Evolutionary conservation across 2,329 filamentous ascomycete genomes (phyloP), one percentile per base, ranked within the genome.

Genomic region (Didymella sp.): DNA sequence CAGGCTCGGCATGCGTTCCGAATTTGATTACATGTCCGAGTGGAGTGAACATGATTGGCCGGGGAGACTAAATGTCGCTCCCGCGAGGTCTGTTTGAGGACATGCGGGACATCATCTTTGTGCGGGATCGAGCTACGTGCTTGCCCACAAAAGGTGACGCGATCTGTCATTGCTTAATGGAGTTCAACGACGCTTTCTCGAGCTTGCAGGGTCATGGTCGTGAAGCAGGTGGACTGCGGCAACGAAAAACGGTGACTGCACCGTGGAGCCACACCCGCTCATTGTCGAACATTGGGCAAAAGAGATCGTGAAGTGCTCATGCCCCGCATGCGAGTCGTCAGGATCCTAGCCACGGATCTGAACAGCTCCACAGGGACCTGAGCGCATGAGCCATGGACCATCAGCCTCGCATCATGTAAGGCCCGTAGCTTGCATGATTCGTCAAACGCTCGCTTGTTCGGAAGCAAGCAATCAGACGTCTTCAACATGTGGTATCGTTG

Each of bases 341-440:
- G 37, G 35, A 56, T 51, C 47, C 47, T 47, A 35, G 42, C 48
- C 21, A 56, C 51, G 27, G 53, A 51, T 56, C 47, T 50, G n/a
- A 25, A 33, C 30, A 43, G 13, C 24, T 56, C 47, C 21, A 37
- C 47, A 51, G 33, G 42, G 41, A 50, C 41, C 41, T 40, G 41
- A 24, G 21, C 33, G 53, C 37, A 50, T 22, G 40, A 50, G 46
- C 41, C 46, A 41, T 41, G 33, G 45, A 56, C 46, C 33, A 33
- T 33, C 15, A 22, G 33, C 37, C 35, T 40, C 12, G 35, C 33
- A 42, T 31, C 47, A 33, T 42, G 38, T 4, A 30, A 33, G 31
- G 41, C 12, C n/a, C 3, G n/a, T 30, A 28, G 43, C 30, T 48
- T 51, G n/a, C 42, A 46, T 40, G n/a, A 45, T 25, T 24, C 22